These are phyloP conservation scores for Crithidia mellificae DNA, from an alignment of 208 protist species.

Conservation along the genomic window DNA sequence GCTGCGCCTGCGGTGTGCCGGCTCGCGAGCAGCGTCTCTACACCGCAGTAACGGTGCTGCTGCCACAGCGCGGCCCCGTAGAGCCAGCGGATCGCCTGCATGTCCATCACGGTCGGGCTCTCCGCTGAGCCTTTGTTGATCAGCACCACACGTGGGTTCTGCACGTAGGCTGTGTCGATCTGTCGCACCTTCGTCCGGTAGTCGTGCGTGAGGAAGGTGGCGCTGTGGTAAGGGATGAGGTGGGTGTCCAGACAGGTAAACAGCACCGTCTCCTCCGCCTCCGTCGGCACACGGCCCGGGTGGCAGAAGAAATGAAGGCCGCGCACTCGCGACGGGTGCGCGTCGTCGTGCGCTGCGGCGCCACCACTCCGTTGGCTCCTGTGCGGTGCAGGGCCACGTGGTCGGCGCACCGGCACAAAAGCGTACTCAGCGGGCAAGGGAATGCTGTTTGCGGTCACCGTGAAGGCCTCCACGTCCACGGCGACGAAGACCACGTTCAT, in stretches of 20 bases:
- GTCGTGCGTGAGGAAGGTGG: conserved; percentile 44
- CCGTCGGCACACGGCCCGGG: conserved; percentile 19
- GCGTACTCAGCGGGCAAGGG: conserved; percentile 57
- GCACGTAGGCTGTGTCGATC: conserved; percentile 27
- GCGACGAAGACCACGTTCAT: conserved; percentile 41
- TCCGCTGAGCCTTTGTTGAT: conserved; percentile 49
- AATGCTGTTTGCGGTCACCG: conserved; percentile 19
- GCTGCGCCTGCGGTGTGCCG: neutral
- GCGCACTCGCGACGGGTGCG: neutral
- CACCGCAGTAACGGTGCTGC: conserved; percentile 7
- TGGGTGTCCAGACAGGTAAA: conserved; percentile 34
- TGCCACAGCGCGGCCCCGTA: conserved; percentile 40
- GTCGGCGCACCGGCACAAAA: conserved; percentile 24
- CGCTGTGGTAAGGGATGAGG: conserved; percentile 46
- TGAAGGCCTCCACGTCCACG: conserved; percentile 52
- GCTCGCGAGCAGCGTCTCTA: neutral
- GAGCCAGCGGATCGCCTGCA: conserved; percentile 60
- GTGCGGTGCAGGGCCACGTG: neutral
- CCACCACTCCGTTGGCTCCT: neutral
- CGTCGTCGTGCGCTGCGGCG: neutral
- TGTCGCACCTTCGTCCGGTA: conserved; percentile 30
- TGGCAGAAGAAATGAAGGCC: conserved; percentile 42
- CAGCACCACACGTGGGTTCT: conserved; percentile 43
- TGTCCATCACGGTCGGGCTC: conserved; percentile 42
- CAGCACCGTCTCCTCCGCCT: conserved; percentile 13